Conservation (phyloP, 2,329 filamentous ascomycete genomes). For the Xylariaceae sp. region DNA sequence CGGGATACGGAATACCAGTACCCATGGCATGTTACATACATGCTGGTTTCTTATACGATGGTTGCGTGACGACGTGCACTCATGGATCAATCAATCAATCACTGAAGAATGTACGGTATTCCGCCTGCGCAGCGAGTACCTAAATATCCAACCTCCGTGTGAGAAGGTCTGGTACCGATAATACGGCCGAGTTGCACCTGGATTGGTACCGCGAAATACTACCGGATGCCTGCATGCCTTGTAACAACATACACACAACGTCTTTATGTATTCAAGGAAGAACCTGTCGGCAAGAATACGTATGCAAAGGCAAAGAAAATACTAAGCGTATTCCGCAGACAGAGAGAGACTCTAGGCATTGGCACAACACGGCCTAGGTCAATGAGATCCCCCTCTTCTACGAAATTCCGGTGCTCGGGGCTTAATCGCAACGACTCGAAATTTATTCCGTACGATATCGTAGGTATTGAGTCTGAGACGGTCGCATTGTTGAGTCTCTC, state of each 20-base stretch:
- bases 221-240: background rate
- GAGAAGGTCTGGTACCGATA: conserved; percentile 8
- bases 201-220: background rate
- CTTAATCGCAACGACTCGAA: background rate
- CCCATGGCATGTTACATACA: background rate
- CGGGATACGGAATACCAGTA: too few relatives aligned
- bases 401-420: background rate
- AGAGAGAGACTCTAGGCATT: background rate
- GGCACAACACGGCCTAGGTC: background rate
- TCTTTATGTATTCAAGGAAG: background rate
- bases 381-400: background rate
- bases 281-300: too few relatives aligned
- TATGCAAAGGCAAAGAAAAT: too few relatives aligned
- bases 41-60: background rate
- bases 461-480: background rate
- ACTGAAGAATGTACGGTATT: background rate
- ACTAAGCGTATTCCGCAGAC: too few relatives aligned
- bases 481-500: background rate
- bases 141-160: background rate
- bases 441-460: background rate
- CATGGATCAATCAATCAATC: background rate
- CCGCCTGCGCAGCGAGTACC: background rate
- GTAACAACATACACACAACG: background rate
- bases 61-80: conserved; percentile 6
- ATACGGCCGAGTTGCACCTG: conserved; percentile 2